phyloP scores from a whole-genome alignment of 345 rosid species.

The Camelina hispida region DNA sequence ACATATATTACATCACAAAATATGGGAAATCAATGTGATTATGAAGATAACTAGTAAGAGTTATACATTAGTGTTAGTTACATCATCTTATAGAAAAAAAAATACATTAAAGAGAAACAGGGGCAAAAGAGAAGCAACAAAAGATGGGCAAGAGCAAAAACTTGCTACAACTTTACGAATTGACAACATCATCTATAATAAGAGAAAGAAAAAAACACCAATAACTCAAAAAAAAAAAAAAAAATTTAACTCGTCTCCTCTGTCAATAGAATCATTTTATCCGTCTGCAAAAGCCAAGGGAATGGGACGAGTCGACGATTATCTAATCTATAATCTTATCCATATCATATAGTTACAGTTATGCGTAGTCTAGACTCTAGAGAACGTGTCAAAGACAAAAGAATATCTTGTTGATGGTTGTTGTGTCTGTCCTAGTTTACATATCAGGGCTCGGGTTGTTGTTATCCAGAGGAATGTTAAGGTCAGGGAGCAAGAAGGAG shows the following conservation, averaged over 20 bases:
- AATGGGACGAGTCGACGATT: slow-evolving; percentile 18
- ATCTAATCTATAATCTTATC: slow-evolving; percentile 24
- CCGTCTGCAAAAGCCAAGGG: slow-evolving; percentile 28
- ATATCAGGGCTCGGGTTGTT: slow-evolving; percentile 37
- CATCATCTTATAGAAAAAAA: background rate
- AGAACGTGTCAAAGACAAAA: slow-evolving; percentile 34
- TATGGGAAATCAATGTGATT: background rate
- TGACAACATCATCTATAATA: background rate
- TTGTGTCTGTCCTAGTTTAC: slow-evolving; percentile 6
- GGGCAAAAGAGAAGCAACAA: background rate
- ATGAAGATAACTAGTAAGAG: background rate
- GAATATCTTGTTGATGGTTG: slow-evolving; percentile 22
- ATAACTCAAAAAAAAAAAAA: background rate
- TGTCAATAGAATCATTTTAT: background rate
- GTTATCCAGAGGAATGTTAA: slow-evolving; percentile 60
- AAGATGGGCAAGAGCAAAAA: slow-evolving; percentile 15
- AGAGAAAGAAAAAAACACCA: background rate
- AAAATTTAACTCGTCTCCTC: slow-evolving; percentile 16
- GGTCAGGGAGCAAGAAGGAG: slow-evolving; percentile 65
- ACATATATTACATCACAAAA: background rate
- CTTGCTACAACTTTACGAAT: slow-evolving; percentile 31
- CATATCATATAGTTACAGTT: slow-evolving; percentile 40
- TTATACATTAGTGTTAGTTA: background rate
- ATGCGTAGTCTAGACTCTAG: slow-evolving; percentile 25
- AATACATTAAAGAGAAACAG: background rate